These are phyloP conservation scores for Eragrostis curvula DNA, from an alignment of 176 grass and related monocot genomes.

Conservation along the genomic window DNA sequence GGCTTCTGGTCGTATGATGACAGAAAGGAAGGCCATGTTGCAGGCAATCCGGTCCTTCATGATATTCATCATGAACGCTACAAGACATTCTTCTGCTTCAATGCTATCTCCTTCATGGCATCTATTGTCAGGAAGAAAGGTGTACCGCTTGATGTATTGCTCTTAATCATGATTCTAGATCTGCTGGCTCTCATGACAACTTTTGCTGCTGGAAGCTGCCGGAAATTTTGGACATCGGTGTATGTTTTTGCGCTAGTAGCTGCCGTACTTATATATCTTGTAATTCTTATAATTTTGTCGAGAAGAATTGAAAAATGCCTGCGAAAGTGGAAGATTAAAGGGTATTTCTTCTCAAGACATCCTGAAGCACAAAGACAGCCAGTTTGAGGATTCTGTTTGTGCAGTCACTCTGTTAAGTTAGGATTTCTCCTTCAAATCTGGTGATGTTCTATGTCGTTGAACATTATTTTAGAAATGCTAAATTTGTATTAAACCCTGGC, in stretches of 20 bases:
- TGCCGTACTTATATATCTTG: slow-evolving; percentile 34
- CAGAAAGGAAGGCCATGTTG: slow-evolving; percentile 17
- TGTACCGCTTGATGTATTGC: slow-evolving; percentile 34
- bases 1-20: slow-evolving; percentile 42
- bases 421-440: too few relatives aligned
- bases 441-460: not conserved
- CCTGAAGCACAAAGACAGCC: not conserved
- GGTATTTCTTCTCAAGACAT: not conserved
- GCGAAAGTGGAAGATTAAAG: not conserved
- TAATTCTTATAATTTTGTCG: slow-evolving; percentile 23
- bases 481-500: not conserved
- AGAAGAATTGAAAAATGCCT: slow-evolving; percentile 10
- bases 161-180: slow-evolving; percentile 49
- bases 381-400: not conserved
- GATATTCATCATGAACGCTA: slow-evolving; percentile 33
- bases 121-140: slow-evolving; percentile 38
- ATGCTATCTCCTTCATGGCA: slow-evolving; percentile 53
- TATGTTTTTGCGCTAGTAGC: slow-evolving; percentile 48
- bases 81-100: slow-evolving; percentile 44
- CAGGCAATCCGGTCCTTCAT: slow-evolving; percentile 33
- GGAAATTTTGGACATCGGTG: slow-evolving; percentile 44
- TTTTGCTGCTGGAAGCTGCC: slow-evolving; percentile 60
- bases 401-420: too few relatives aligned
- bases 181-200: slow-evolving; percentile 51
- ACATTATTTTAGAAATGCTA: too few relatives aligned